Conservation (phyloP, 768 basidiomycete genomes). For the Boletus pseudopeckii region DNA sequence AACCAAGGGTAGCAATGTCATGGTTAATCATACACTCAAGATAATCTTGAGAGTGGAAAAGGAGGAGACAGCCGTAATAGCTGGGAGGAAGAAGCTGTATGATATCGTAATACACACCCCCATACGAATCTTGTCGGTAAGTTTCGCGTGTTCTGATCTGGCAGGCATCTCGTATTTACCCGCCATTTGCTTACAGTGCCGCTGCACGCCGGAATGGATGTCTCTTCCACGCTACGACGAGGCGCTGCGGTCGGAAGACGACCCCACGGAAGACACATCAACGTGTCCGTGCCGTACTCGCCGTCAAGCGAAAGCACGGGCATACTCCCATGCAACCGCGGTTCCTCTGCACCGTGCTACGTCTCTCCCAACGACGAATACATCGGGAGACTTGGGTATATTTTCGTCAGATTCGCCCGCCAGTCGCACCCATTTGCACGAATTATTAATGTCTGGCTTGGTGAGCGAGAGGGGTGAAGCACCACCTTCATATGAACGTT, state of each 20-base stretch:
- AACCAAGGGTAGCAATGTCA: slow-evolving; percentile 54
- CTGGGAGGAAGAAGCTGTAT: slow-evolving; percentile 75
- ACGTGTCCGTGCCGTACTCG: slow-evolving; percentile 45
- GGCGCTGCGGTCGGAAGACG: slow-evolving; percentile 11
- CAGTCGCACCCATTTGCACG: slow-evolving; percentile 57
- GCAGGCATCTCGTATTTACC: not conserved
- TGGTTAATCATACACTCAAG: slow-evolving; percentile 74
- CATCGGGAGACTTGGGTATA: slow-evolving; percentile 15
- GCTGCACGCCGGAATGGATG: slow-evolving; percentile 77
- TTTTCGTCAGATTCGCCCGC: slow-evolving; percentile 33
- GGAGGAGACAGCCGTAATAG: slow-evolving; percentile 67
- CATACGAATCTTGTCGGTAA: slow-evolving; percentile 81
- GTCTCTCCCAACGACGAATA: slow-evolving; percentile 33
- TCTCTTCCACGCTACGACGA: slow-evolving; percentile 74
- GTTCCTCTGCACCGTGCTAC: slow-evolving; percentile 25
- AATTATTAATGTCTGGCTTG: slow-evolving; percentile 77
- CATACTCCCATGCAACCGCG: not conserved
- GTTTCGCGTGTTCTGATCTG: slow-evolving; percentile 24
- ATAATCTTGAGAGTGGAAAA: slow-evolving; percentile 79
- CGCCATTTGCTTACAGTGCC: slow-evolving; percentile 47
- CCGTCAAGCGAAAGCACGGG: slow-evolving; percentile 11
- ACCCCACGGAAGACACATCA: slow-evolving; percentile 2
- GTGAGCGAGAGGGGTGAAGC: slow-evolving; percentile 79
- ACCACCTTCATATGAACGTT: slow-evolving; percentile 53
- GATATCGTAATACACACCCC: slow-evolving; percentile 87